Evolutionary conservation across 2,329 filamentous ascomycete species (phyloP).

Genomic region (Monilinia aucupariae): DNA sequence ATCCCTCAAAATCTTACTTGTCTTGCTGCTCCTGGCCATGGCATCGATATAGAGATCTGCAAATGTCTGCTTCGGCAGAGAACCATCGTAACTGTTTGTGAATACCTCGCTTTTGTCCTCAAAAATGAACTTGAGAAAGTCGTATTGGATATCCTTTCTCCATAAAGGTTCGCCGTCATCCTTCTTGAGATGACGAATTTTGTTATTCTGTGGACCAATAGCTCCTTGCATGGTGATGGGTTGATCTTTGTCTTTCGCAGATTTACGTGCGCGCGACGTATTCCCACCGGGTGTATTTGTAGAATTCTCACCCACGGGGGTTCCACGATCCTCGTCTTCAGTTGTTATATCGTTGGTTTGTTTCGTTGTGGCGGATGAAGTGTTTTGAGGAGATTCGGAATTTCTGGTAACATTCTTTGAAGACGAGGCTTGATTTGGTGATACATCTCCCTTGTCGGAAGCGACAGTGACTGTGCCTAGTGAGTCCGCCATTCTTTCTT

Average conservation of each 20-base stretch:
- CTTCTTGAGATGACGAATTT: slow-evolving; percentile 82
- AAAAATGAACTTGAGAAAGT: slow-evolving; percentile 76
- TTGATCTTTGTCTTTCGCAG: slow-evolving; percentile 24
- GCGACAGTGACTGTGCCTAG: slow-evolving; percentile 19
- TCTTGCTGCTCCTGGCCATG: slow-evolving; percentile 98
- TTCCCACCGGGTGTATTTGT: slow-evolving; percentile 23
- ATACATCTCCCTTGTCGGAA: slow-evolving; percentile 25
- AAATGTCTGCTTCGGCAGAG: slow-evolving; percentile 65
- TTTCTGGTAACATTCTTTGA: slow-evolving; percentile 29
- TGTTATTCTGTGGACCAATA: slow-evolving; percentile 37
- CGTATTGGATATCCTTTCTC: slow-evolving; percentile 83
- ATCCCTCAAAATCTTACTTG: slow-evolving; percentile 95
- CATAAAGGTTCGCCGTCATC: slow-evolving; percentile 83
- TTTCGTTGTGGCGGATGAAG: slow-evolving; percentile 23
- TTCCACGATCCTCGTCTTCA: slow-evolving; percentile 34
- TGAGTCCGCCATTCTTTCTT: slow-evolving; percentile 14
- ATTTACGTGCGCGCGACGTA: slow-evolving; percentile 23
- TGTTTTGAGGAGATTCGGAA: slow-evolving; percentile 27
- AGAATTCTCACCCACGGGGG: slow-evolving; percentile 24
- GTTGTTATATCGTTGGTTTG: slow-evolving; percentile 26
- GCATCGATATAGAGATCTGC: slow-evolving; percentile 97
- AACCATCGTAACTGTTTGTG: slow-evolving; percentile 70
- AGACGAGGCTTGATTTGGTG: slow-evolving; percentile 19
- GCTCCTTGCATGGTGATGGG: slow-evolving; percentile 27
- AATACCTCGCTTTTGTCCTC: slow-evolving; percentile 72